Evolutionary conservation across 2,329 filamentous ascomycete species (phyloP), one percentile per base, ranked within the genome.

Genomic region (Nemania abortiva): DNA sequence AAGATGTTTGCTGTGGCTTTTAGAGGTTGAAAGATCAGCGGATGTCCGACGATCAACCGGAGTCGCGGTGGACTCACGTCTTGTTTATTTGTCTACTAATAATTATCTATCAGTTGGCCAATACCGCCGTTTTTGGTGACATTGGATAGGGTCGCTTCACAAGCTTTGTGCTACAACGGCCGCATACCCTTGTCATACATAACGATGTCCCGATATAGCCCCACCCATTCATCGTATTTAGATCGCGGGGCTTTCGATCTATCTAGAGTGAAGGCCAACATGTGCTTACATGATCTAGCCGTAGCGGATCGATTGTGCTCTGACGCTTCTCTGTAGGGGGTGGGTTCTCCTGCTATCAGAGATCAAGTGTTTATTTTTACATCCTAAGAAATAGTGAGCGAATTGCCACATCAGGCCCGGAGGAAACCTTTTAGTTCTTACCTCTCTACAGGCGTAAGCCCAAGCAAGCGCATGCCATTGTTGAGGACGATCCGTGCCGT

Each of bases 381-480:
- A 73, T 73, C 53, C 72, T 73, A 27, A 15, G 7, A 42, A 47
- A 53, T 11, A 27, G 60, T 68, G 11, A 68, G 68, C 20, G 9
- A 1, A 45, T 27, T 50, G 20, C n/a, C 22, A 37, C 18, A 9
- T 6, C 27, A 20, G 27, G 24, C 2, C 15, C 20, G 4, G 50
- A 34, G 5, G 45, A n/a, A 6, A n/a, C 20, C 13, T 34, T 1
- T 22, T n/a, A 27, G 15, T n/a, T 49, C 69, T 71, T 71, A 77
- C 82, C 89, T 84, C 78, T 95, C 90, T 56, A 97, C 91, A 10
- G 94, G 94, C 62, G 85, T 90, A 79, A 97, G 83, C 1, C 94
- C 94, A 72, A 97, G 83, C 75, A 97, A 80, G 71, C 87, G 87
- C 94, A 97, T 97, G 70, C 92, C 94, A 80, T 96, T 97, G 76